Conservation (phyloP, 2,329 filamentous ascomycete species). For the Harringtonia aguacate region DNA sequence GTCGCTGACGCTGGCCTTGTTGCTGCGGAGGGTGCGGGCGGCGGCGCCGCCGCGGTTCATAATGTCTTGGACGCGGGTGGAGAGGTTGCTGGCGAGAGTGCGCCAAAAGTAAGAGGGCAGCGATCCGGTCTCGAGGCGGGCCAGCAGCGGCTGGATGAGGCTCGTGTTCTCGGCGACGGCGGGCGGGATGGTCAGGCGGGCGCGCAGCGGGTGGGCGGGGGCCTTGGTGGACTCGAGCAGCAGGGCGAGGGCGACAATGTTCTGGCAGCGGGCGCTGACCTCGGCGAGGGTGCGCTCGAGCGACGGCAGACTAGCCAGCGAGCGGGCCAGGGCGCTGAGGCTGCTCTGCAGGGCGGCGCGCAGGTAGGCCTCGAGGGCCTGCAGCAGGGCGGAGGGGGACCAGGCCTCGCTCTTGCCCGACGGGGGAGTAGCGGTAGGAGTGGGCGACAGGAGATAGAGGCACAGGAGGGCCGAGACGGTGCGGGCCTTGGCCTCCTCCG, state of each 20-base stretch:
- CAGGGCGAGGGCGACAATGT: conserved; percentile 76
- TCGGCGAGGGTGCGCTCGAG: conserved; percentile 76
- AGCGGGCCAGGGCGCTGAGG: conserved; percentile 61
- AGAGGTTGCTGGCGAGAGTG: conserved; percentile 68
- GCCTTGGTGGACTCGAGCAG: conserved; percentile 60
- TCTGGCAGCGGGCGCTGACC: conserved; percentile 76
- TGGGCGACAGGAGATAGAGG: conserved; percentile 73
- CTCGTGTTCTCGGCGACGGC: conserved; percentile 24
- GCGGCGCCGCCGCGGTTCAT: conserved; percentile 72
- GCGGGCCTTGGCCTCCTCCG: conserved; percentile 66
- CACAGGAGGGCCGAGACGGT: conserved; percentile 64
- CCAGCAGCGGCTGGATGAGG: conserved; percentile 62
- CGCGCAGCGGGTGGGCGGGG: conserved; percentile 57
- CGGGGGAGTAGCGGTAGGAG: too few species aligned
- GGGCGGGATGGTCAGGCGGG: background rate
- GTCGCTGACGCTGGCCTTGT: conserved; percentile 63
- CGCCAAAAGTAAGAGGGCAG: conserved; percentile 91
- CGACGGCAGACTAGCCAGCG: conserved; percentile 68
- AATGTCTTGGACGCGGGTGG: conserved; percentile 73
- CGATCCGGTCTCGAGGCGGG: conserved; percentile 75
- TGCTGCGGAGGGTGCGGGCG: conserved; percentile 67
- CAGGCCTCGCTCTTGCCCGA: conserved; percentile 42
- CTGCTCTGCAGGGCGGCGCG: conserved; percentile 72
- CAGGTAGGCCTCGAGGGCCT: conserved; percentile 70
- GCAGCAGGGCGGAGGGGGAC: conserved; percentile 62